Percentiles rank a stretch among this genome's conserved stretches.
Conservation (phyloP, 2,329 filamentous ascomycete genomes). For the Colletotrichum paranaense region DNA sequence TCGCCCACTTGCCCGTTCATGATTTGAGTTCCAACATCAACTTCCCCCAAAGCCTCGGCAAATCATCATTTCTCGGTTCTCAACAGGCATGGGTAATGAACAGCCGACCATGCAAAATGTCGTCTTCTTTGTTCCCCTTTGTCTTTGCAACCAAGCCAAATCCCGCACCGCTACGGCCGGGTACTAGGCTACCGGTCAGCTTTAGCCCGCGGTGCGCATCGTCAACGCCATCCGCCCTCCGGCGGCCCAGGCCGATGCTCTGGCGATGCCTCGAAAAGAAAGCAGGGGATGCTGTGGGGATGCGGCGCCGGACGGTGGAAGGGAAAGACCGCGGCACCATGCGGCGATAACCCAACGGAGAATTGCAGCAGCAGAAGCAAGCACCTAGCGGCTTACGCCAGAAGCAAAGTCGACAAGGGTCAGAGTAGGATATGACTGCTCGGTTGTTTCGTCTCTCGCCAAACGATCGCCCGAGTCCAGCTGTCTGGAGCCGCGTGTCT, state of each 20-base stretch:
- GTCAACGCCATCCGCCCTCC: neutral
- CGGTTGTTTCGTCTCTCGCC: slow-evolving; percentile 7
- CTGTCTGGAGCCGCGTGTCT: neutral
- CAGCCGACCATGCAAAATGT: neutral
- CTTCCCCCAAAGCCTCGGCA: neutral
- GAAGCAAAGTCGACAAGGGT: slow-evolving; percentile 14
- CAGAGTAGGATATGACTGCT: neutral
- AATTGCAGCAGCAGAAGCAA: slow-evolving; percentile 9
- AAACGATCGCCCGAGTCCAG: slow-evolving; percentile 1
- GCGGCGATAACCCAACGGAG: neutral
- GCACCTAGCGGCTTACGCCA: neutral
- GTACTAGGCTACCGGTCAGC: neutral
- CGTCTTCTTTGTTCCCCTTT: neutral
- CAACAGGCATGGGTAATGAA: neutral
- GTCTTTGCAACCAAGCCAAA: neutral
- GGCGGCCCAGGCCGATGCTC: slow-evolving; percentile 15
- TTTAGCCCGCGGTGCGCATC: neutral
- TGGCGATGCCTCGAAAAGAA: slow-evolving; percentile 23
- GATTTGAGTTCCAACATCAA: neutral
- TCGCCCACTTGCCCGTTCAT: neutral
- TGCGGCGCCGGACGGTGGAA: neutral
- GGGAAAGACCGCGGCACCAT: slow-evolving; percentile 14
- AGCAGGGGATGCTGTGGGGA: slow-evolving; percentile 11
- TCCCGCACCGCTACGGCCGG: neutral
- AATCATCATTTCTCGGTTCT: neutral